Evolutionary conservation across 2,329 filamentous ascomycete species (phyloP).

Genomic region (Phyllosticta ampelicida): DNA sequence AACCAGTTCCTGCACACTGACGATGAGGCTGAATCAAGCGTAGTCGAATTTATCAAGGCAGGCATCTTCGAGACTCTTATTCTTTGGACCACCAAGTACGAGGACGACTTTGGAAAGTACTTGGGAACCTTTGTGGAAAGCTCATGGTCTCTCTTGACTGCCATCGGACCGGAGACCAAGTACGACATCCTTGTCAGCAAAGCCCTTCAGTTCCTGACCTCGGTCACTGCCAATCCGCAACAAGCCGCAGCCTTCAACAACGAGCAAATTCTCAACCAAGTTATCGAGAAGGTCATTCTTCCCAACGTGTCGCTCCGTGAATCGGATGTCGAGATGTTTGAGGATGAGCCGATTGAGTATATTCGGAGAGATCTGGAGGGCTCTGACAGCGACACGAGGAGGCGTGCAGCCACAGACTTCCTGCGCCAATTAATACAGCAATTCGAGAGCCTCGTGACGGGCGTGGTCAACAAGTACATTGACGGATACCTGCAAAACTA

Average conservation of each 20-base stretch:
- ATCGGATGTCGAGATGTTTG: constrained; percentile 89
- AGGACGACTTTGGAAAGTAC: constrained; percentile 79
- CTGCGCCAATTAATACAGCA: constrained; percentile 77
- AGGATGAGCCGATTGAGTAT: constrained; percentile 98
- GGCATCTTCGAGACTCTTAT: constrained; percentile 87
- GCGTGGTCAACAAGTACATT: constrained; percentile 79
- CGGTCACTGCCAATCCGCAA: constrained; percentile 64
- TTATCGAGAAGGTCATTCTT: constrained; percentile 91
- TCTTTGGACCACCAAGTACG: constrained; percentile 87
- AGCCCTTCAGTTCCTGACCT: constrained; percentile 86
- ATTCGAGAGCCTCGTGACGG: constrained; percentile 76
- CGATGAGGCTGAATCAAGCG: constrained; percentile 80
- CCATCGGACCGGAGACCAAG: constrained; percentile 76
- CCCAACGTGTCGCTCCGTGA: constrained; percentile 88
- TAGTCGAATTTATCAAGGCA: constrained; percentile 77
- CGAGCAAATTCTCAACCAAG: constrained; percentile 65
- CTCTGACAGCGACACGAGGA: constrained; percentile 86
- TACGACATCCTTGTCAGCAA: constrained; percentile 93
- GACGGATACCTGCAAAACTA: constrained; percentile 70
- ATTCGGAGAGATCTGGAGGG: constrained; percentile 92
- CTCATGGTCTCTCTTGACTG: constrained; percentile 84
- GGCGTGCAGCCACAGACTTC: constrained; percentile 91
- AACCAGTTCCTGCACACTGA: constrained; percentile 74
- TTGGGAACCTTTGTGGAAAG: constrained; percentile 77
- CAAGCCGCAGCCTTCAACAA: constrained; percentile 83